Evolutionary conservation across 2,329 filamentous ascomycete species (phyloP).

Genomic region (Capronia americana): DNA sequence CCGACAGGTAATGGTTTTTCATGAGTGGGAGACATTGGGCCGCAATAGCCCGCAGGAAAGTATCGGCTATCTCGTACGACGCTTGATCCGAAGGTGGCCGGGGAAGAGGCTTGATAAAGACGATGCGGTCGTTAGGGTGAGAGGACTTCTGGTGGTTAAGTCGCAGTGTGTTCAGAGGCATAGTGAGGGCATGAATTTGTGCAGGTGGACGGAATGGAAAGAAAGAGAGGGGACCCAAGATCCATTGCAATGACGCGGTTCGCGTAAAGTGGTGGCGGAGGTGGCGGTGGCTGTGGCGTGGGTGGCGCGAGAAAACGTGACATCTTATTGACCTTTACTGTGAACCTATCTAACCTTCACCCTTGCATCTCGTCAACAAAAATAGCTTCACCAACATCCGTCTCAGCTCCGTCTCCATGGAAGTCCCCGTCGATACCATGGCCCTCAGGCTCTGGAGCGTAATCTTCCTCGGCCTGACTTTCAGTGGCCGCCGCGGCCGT

Average conservation of each 20-base stretch:
- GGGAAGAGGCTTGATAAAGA: constrained; percentile 82
- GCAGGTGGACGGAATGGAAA: not conserved
- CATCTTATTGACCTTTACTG: not conserved
- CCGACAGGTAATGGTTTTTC: constrained; percentile 67
- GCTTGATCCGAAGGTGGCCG: constrained; percentile 52
- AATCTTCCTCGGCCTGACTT: not conserved
- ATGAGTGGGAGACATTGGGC: constrained; percentile 80
- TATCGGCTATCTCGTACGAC: constrained; percentile 68
- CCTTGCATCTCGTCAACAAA: not conserved
- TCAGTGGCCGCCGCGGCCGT: not conserved
- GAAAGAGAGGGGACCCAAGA: not conserved
- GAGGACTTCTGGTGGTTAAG: constrained; percentile 61
- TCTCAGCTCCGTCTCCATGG: not conserved
- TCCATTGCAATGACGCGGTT: constrained; percentile 3
- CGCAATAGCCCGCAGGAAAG: constrained; percentile 77
- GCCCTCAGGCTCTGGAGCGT: not conserved
- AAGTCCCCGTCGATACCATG: not conserved
- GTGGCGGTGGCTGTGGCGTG: not conserved
- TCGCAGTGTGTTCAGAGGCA: constrained; percentile 80
- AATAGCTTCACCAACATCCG: not conserved
- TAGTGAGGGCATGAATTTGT: constrained; percentile 46
- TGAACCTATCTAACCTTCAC: not conserved
- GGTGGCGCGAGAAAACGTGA: constrained; percentile 22
- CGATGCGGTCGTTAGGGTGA: constrained; percentile 58
- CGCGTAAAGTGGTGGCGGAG: constrained; percentile 19